phyloP scores from a whole-genome alignment of 805 yeast species.

The Hanseniaspora thailandica region DNA sequence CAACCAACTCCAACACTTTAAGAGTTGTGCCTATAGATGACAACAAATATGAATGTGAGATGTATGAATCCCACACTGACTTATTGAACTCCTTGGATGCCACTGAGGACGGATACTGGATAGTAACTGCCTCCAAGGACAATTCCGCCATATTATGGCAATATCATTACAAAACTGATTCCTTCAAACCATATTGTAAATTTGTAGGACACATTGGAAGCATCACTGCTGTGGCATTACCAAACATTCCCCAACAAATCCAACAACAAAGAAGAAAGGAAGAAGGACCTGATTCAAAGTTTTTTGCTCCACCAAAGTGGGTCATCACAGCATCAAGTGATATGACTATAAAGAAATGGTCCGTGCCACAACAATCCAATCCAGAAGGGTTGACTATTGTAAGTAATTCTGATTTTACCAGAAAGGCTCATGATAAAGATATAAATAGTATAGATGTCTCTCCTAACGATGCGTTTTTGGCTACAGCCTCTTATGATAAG shows the following conservation, averaged over 20 bases:
- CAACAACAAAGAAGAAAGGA: slow-evolving; percentile 15
- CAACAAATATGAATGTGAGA: slow-evolving; percentile 46
- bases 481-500: slow-evolving; percentile 90
- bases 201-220: slow-evolving; percentile 82
- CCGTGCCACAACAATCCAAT: slow-evolving; percentile 39
- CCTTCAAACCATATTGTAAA: slow-evolving; percentile 41
- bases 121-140: slow-evolving; percentile 87
- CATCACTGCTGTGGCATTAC: slow-evolving; percentile 69
- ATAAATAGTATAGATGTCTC: slow-evolving; percentile 80
- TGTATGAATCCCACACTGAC: slow-evolving; percentile 76
- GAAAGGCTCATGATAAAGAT: slow-evolving; percentile 94
- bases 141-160: slow-evolving; percentile 75
- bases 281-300: slow-evolving; percentile 19
- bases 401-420: slow-evolving; percentile 67
- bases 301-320: slow-evolving; percentile 42
- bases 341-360: slow-evolving; percentile 78
- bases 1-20: slow-evolving; percentile 85
- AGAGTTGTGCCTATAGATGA: slow-evolving; percentile 48
- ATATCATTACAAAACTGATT: slow-evolving; percentile 35
- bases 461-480: slow-evolving; percentile 80
- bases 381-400: slow-evolving; percentile 27
- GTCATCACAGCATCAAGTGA: slow-evolving; percentile 76
- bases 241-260: slow-evolving; percentile 31
- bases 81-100: slow-evolving; percentile 69
- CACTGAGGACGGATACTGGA: slow-evolving; percentile 73